Evolutionary conservation across 2,329 filamentous ascomycete genomes (phyloP), one percentile per base, ranked within the genome.

Genomic region (Penicillium digitatum): DNA sequence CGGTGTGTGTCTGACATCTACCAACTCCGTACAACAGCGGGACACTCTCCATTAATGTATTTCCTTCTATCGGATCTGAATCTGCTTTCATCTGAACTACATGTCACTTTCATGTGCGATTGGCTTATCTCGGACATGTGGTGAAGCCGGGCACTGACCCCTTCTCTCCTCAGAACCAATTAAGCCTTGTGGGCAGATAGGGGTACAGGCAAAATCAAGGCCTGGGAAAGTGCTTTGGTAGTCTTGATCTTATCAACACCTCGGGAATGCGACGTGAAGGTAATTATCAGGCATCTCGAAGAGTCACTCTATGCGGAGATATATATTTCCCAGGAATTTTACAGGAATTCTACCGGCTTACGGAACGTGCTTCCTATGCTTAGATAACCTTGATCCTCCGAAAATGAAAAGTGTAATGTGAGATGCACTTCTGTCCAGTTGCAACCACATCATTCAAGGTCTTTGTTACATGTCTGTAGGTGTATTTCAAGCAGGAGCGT

Each of bases 401-500:
- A 32, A 22, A 18, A n/a, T 16, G 26, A 32, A 50, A 39, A 44
- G 46, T 50, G 48, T 53, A 39, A 42, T 34, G 22, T 22, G 37
- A 49, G 22, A 3, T 32, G 12, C 27, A 34, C 18, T 24, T 24
- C 26, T 50, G 11, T 39, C 38, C 20, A 44, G 39, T 32, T 39
- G 38, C 3, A 22, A 29, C 3, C 20, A 35, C 29, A 9, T 38
- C 38, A 35, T 35, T 39, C n/a, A 45, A 48, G 50, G 39, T 37
- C 50, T 58, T 60, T 55, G 52, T 54, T 49, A 31, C 46, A 18
- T 50, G 34, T 44, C 42, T 2, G 11, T n/a, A 22, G 51, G 53
- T 46, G 26, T 32, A 42, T 49, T 34, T 44, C n/a, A 44, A 44
- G 50, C 50, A 52, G 51, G 52, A 59, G 57, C 48, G 52, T 57